These are phyloP conservation scores for Begonia masoniana DNA, from an alignment of 306 rosid genomes.

Conservation along the genomic window DNA sequence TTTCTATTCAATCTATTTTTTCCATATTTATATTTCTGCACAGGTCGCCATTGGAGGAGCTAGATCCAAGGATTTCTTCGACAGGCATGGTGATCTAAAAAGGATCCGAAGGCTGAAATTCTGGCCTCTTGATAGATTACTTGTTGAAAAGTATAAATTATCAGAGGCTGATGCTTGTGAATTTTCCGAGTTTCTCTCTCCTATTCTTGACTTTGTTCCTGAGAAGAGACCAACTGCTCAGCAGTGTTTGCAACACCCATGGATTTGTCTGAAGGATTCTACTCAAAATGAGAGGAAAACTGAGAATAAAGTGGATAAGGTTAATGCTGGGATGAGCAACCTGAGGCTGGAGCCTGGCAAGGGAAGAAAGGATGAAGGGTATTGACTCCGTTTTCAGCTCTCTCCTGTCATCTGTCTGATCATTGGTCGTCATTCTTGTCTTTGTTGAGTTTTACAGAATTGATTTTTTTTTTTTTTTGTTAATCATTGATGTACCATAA, in stretches of 20 bases:
- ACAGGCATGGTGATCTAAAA: constrained; percentile 90
- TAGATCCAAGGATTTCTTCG: constrained; percentile 71
- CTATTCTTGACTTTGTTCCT: constrained; percentile 63
- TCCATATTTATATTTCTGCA: constrained; percentile 16
- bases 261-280: constrained; percentile 36
- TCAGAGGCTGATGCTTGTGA: constrained; percentile 53
- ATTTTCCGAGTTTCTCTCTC: constrained; percentile 57
- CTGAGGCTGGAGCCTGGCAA: constrained; percentile 62
- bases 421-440: constrained; percentile 23
- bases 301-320: constrained; percentile 32
- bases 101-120: constrained; percentile 83
- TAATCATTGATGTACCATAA: too few species aligned
- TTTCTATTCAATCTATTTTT: constrained; percentile 5
- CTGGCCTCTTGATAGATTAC: constrained; percentile 58
- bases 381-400: constrained; percentile 7
- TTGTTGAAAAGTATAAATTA: constrained; percentile 61
- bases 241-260: constrained; percentile 74
- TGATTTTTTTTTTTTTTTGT: constrained; percentile 20
- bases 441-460: constrained; percentile 13
- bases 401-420: constrained; percentile 12
- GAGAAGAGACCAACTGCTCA: constrained; percentile 93
- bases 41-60: constrained; percentile 78
- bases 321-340: constrained; percentile 63
- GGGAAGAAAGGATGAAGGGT: constrained; percentile 30
- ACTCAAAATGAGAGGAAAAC: constrained; percentile 27